phyloP scores from a whole-genome alignment of 2,329 filamentous ascomycete species.

The Apiospora aurea region DNA sequence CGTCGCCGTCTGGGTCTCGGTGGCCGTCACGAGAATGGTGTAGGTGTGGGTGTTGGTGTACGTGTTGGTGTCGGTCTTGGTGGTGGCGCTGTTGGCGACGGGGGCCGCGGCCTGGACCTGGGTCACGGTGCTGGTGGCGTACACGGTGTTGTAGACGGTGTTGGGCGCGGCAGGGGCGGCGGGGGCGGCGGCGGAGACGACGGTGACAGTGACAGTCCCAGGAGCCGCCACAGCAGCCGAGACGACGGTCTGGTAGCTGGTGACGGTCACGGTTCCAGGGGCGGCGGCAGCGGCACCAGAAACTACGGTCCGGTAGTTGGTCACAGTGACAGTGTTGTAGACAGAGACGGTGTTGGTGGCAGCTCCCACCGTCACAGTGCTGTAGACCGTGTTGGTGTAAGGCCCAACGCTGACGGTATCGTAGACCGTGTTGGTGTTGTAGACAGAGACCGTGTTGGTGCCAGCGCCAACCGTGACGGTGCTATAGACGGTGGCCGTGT shows the following conservation, averaged over 20 bases:
- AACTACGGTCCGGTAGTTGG: background rate
- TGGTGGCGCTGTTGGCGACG: constrained; percentile 2
- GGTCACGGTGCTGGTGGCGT: background rate
- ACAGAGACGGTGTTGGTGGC: background rate
- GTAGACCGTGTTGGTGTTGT: background rate
- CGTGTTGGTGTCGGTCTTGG: constrained; percentile 1
- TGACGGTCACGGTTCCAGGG: background rate
- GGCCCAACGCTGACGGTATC: background rate
- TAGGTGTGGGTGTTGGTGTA: background rate
- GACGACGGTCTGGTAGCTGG: background rate
- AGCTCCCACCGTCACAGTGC: background rate
- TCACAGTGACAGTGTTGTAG: background rate
- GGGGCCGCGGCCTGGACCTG: background rate
- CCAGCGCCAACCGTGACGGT: background rate
- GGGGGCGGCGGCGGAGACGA: background rate
- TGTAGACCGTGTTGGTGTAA: background rate
- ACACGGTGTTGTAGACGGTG: background rate
- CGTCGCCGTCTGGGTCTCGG: constrained; percentile 9
- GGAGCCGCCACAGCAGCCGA: background rate
- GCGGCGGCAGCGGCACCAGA: background rate
- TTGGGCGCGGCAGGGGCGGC: background rate
- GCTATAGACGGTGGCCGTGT: background rate
- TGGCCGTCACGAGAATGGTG: constrained; percentile 8
- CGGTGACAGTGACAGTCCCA: background rate
- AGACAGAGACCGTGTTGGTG: background rate